Conservation (phyloP, 106 monocot genomes). For the Cymbidium sinense region DNA sequence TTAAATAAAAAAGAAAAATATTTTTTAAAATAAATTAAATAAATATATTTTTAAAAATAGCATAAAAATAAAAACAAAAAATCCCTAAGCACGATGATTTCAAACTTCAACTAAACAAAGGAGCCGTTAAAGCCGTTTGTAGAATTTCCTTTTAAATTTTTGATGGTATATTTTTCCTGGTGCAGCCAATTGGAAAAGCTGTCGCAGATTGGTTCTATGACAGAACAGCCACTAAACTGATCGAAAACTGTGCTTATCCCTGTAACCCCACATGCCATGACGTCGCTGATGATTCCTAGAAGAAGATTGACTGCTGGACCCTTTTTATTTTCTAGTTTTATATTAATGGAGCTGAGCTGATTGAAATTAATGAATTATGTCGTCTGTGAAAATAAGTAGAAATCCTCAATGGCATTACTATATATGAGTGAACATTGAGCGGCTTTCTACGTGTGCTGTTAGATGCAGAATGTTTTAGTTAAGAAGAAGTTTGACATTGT, state of each 20-base stretch:
- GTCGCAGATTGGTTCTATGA: slow-evolving; percentile 89
- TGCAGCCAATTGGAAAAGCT: slow-evolving; percentile 78
- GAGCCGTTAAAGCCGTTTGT: not conserved
- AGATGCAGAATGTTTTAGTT: not conserved
- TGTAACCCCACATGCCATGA: slow-evolving; percentile 78
- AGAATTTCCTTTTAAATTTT: not conserved
- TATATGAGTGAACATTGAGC: not conserved
- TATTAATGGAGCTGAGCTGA: too few species aligned
- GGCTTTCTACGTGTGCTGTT: not conserved
- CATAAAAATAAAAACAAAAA: too few species aligned
- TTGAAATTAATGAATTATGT: too few species aligned
- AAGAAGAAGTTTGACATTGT: not conserved
- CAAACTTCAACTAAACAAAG: too few species aligned
- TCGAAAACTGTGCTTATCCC: slow-evolving; percentile 80
- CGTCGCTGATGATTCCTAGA: slow-evolving; percentile 16
- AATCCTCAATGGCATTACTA: not conserved
- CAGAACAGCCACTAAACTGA: slow-evolving; percentile 33
- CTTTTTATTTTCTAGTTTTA: too few species aligned
- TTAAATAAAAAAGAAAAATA: too few species aligned
- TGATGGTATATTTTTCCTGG: not conserved
- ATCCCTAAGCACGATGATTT: too few species aligned
- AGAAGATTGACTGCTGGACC: not conserved
- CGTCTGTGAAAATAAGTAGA: too few species aligned
- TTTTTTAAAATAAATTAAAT: too few species aligned
- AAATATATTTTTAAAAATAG: too few species aligned